Evolutionary conservation across 768 basidiomycete species (phyloP).

Genomic region (Boletus speciosus): DNA sequence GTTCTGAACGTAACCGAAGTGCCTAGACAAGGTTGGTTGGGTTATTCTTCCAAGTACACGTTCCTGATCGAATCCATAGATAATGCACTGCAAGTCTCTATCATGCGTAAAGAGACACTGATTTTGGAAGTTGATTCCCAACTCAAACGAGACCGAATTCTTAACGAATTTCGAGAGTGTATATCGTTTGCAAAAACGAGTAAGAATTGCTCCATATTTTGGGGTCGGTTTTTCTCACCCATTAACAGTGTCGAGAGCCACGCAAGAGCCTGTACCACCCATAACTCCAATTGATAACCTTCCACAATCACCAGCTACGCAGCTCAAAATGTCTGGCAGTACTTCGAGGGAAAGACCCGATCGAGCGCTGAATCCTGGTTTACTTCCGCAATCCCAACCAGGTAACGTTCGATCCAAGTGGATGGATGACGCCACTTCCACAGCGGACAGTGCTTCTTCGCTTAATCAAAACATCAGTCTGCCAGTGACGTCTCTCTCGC

Average conservation of each 20-base stretch:
- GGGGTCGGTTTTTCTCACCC: constrained; percentile 3
- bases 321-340: neutral
- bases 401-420: neutral
- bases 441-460: neutral
- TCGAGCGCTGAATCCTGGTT: constrained; percentile 21
- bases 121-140: constrained; percentile 58
- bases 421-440: neutral
- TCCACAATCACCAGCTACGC: constrained; percentile 24
- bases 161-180: constrained; percentile 75
- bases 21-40: constrained; percentile 52
- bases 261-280: constrained; percentile 67
- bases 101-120: constrained; percentile 88
- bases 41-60: neutral
- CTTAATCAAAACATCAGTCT: constrained; percentile 1
- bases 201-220: constrained; percentile 36
- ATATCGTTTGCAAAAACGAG: constrained; percentile 75
- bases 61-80: constrained; percentile 42
- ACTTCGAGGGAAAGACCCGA: constrained; percentile 17
- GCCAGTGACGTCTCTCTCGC: constrained; percentile 3
- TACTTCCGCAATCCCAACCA: constrained; percentile 3
- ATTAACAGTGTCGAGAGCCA: constrained; percentile 49
- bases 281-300: constrained; percentile 46
- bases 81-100: constrained; percentile 66
- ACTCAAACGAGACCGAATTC: constrained; percentile 57
- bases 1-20: constrained; percentile 72